Conservation (phyloP, 805 yeast species). For the Kazachstania psychrophila region DNA sequence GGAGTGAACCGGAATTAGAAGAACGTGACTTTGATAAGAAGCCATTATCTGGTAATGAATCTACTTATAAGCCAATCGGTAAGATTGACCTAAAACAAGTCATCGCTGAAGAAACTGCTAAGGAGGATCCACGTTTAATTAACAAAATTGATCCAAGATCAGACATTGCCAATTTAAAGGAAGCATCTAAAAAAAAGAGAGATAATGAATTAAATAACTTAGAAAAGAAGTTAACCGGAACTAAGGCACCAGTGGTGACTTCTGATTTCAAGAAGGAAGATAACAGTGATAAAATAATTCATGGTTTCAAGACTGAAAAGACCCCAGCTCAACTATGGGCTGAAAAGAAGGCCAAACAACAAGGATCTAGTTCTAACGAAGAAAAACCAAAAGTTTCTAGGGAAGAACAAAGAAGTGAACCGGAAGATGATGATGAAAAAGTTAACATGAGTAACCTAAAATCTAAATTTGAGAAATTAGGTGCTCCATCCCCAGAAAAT, state of each 20-base stretch:
- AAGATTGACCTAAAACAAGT: conserved; percentile 43
- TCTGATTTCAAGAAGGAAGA: conserved; percentile 3
- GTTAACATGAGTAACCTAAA: conserved; percentile 29
- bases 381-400: background rate
- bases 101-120: conserved; percentile 35
- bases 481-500: conserved; percentile 6
- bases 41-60: conserved; percentile 35
- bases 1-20: conserved; percentile 39
- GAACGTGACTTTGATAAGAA: conserved; percentile 43
- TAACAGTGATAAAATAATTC: conserved; percentile 35
- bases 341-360: conserved; percentile 65
- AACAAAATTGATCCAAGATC: conserved; percentile 19
- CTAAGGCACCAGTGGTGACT: conserved; percentile 26
- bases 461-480: conserved; percentile 31
- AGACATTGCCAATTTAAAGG: conserved; percentile 31
- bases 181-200: conserved; percentile 29
- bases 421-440: conserved; percentile 19
- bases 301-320: conserved; percentile 66
- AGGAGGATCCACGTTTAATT: conserved; percentile 36
- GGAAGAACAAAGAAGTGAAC: conserved; percentile 18
- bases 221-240: conserved; percentile 16
- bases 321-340: conserved; percentile 97
- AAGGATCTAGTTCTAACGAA: conserved; percentile 12
- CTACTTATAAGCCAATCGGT: conserved; percentile 55
- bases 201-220: conserved; percentile 30